phyloP scores from a whole-genome alignment of 2,329 filamentous ascomycete genomes.

The Claviceps lovelessii region DNA sequence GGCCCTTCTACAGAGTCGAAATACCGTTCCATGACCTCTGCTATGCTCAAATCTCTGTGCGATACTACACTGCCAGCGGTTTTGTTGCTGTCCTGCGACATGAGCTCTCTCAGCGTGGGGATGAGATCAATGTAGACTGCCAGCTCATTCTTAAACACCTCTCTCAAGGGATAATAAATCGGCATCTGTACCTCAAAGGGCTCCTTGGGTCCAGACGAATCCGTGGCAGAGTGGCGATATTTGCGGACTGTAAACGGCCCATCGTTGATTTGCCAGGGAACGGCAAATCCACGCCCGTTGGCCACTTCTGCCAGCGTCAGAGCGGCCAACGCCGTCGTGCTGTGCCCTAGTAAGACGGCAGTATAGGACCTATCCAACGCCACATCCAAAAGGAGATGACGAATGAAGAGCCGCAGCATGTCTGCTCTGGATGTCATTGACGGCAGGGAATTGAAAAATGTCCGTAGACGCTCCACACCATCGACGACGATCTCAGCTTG shows the following conservation, averaged over 20 bases:
- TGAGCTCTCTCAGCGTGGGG: slow-evolving; percentile 36
- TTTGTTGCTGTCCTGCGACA: slow-evolving; percentile 22
- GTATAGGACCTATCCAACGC: slow-evolving; percentile 48
- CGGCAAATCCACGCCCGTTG: slow-evolving; percentile 72
- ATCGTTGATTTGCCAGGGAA: slow-evolving; percentile 73
- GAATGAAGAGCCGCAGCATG: slow-evolving; percentile 54
- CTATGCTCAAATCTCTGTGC: slow-evolving; percentile 71
- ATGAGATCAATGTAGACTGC: slow-evolving; percentile 46
- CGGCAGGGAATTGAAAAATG: slow-evolving; percentile 45
- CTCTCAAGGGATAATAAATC: slow-evolving; percentile 68
- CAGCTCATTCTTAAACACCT: slow-evolving; percentile 73
- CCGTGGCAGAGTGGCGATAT: slow-evolving; percentile 12
- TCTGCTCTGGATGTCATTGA: slow-evolving; percentile 67
- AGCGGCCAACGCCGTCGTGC: slow-evolving; percentile 75
- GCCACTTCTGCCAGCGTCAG: slow-evolving; percentile 76
- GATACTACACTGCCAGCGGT: slow-evolving; percentile 33
- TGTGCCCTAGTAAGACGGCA: slow-evolving; percentile 69
- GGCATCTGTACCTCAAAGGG: slow-evolving; percentile 16
- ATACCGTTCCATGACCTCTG: slow-evolving; percentile 79
- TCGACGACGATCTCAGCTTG: slow-evolving; percentile 4
- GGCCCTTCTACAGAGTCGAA: slow-evolving; percentile 68
- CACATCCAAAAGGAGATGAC: slow-evolving; percentile 53
- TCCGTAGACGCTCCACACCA: slow-evolving; percentile 32
- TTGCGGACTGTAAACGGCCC: slow-evolving; percentile 34
- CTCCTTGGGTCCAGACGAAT: slow-evolving; percentile 9